Base-by-base conservation (phyloP, 2,329 filamentous ascomycete species). In the Teratosphaeria zuluensis region DNA sequence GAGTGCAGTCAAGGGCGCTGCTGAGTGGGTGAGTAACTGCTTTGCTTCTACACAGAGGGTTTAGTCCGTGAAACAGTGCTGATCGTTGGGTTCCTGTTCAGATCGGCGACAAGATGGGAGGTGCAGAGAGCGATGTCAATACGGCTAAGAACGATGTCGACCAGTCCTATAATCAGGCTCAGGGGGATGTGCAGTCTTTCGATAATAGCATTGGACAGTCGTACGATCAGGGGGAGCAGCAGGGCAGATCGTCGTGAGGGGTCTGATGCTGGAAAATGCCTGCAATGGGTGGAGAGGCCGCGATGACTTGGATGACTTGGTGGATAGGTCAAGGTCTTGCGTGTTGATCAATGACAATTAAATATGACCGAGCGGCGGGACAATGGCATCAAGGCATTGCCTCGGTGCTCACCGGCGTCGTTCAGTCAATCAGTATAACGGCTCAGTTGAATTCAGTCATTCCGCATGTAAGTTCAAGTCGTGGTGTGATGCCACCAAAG, bases 1-100 rank as follows among this genome's bases (percentile, higher is more conserved):
- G 2, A 55, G 51, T 19, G 62, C 58, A 0, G 33, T 63, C 1
- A 53, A 58, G 53, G 53, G 57, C 5, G 62, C 59, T 1, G 62
- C 62, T 32, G 58, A 61, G 55, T 58, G 57, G 57, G 31, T 55
- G 9, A 42, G 35, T 42, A 38, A 14, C 4, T 38, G 9, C 16
- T 38, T 16, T 38, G 12, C 24, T 2, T 28, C 24, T 16, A 42
- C 2, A 16, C n/a, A 16, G 14, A 16, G n/a, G 35, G n/a, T 42
- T 14, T 42, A 1, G 35, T 5, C n/a, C 5, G 4, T n/a, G 35
- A 1, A 14, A 12, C 19, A 31, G 24, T 55, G 28, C n/a, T 32
- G 31, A 32, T 7, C 24, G 24, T n/a, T 55, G 33, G 33, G 11
- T 5, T 55, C 21, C 30, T 53, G 51, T 53, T 2, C 30, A 32